phyloP scores from a whole-genome alignment of 208 protist species.

The Trypanosomatidae sp. region DNA sequence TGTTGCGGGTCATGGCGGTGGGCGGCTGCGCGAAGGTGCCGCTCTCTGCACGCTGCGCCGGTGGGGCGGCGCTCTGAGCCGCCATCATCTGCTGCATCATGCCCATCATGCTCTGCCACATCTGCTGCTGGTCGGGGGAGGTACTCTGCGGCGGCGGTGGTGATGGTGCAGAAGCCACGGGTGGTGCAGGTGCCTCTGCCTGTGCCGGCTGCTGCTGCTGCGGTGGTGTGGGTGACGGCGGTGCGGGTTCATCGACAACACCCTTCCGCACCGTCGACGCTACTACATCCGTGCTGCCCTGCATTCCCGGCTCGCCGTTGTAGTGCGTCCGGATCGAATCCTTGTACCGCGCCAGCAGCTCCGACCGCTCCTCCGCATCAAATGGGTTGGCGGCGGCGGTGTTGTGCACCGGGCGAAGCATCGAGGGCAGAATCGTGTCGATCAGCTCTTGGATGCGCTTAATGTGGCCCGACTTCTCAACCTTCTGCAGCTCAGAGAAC shows the following conservation, averaged over 20 bases:
- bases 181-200: too few relatives aligned
- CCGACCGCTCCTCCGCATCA: slow-evolving; percentile 29
- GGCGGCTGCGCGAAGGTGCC: neutral
- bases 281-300: slow-evolving; percentile 28
- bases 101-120: slow-evolving; percentile 43
- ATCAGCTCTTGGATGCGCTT: slow-evolving; percentile 44
- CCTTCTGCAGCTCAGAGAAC: slow-evolving; percentile 57
- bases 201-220: too few relatives aligned
- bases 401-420: slow-evolving; percentile 54
- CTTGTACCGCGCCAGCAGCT: slow-evolving; percentile 52
- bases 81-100: slow-evolving; percentile 51
- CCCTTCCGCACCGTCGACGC: neutral
- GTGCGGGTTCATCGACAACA: too few relatives aligned
- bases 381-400: slow-evolving; percentile 24
- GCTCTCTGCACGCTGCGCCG: neutral
- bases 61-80: neutral
- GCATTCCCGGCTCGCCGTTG: slow-evolving; percentile 22
- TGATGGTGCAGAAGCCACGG: too few relatives aligned
- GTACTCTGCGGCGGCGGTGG: too few relatives aligned
- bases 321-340: slow-evolving; percentile 31
- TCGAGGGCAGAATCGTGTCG: slow-evolving; percentile 49
- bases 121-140: slow-evolving; percentile 10
- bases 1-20: neutral
- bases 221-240: too few relatives aligned
- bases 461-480: slow-evolving; percentile 68